Percentiles rank a stretch among this genome's conserved stretches.
Evolutionary conservation across 2,329 filamentous ascomycete species (phyloP).

Genomic region (Aureobasidium pullulans): DNA sequence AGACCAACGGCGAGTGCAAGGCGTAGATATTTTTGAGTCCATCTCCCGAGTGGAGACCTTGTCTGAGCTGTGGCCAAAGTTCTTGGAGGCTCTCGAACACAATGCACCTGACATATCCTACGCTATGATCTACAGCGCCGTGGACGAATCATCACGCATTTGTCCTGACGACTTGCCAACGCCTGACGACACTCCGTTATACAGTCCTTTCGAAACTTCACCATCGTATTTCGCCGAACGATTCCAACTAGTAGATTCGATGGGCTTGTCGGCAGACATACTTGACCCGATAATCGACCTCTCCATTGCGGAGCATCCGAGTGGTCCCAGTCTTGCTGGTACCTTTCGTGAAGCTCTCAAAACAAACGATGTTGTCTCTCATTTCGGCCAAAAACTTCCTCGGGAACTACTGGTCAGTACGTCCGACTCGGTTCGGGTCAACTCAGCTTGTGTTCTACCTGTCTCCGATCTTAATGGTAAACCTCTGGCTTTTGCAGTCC

Average conservation of each 20-base stretch:
- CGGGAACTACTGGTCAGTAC: neutral
- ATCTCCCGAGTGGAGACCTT: neutral
- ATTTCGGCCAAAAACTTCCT: slow-evolving; percentile 1
- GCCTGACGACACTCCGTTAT: neutral
- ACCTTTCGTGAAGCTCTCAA: slow-evolving; percentile 12
- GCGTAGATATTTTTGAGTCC: slow-evolving; percentile 7
- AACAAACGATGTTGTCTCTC: neutral
- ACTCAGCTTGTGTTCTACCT: slow-evolving; percentile 9
- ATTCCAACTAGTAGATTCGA: slow-evolving; percentile 20
- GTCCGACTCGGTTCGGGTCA: neutral
- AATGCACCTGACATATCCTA: slow-evolving; percentile 13
- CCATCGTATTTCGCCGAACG: neutral
- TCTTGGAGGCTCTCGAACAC: slow-evolving; percentile 3
- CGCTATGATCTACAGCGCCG: slow-evolving; percentile 16
- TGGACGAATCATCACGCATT: slow-evolving; percentile 14
- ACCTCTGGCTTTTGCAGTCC: slow-evolving; percentile 32
- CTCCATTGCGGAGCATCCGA: neutral
- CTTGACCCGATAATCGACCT: slow-evolving; percentile 20
- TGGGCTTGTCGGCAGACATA: slow-evolving; percentile 21
- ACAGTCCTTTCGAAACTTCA: neutral
- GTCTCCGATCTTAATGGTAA: slow-evolving; percentile 27
- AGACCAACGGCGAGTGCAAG: slow-evolving; percentile 6
- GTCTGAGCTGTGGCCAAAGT: slow-evolving; percentile 12
- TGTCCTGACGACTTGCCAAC: slow-evolving; percentile 13
- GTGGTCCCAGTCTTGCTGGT: slow-evolving; percentile 11